phyloP scores from a whole-genome alignment of 2,329 filamentous ascomycete genomes.

The Fusarium sp. region DNA sequence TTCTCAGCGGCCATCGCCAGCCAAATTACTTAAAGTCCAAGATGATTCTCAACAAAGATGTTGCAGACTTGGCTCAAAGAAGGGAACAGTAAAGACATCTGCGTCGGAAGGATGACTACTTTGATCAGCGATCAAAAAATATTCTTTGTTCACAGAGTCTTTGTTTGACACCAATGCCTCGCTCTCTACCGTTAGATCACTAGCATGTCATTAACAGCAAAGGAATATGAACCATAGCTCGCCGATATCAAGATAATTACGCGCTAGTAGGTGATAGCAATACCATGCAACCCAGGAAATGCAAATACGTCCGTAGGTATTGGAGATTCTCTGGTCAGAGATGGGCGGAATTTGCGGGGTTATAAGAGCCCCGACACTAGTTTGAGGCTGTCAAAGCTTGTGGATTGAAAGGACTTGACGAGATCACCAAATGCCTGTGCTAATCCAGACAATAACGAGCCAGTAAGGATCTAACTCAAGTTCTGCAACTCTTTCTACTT shows the following conservation, averaged over 20 bases:
- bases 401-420: not conserved
- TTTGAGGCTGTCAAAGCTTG: not conserved
- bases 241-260: too few species aligned
- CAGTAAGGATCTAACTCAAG: too few species aligned
- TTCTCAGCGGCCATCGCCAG: too few species aligned
- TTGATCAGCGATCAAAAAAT: not conserved
- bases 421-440: too few species aligned
- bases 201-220: too few species aligned
- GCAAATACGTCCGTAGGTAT: fast-evolving
- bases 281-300: too few species aligned
- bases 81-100: fast-evolving
- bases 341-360: too few species aligned
- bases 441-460: too few species aligned
- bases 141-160: not conserved
- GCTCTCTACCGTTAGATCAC: too few species aligned
- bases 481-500: too few species aligned
- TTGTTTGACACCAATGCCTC: not conserved
- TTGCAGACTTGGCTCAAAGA: not conserved
- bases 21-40: not conserved
- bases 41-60: fast-evolving
- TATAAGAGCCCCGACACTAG: not conserved
- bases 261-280: too few species aligned
- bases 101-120: fast-evolving
- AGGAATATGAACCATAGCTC: fast-evolving
- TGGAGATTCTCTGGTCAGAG: not conserved